A percentile compares a stretch with the other conserved stretches of the same genome.
phyloP scores from a whole-genome alignment of 768 basidiomycete species.

The Rhodosporidiobolus odoratus region DNA sequence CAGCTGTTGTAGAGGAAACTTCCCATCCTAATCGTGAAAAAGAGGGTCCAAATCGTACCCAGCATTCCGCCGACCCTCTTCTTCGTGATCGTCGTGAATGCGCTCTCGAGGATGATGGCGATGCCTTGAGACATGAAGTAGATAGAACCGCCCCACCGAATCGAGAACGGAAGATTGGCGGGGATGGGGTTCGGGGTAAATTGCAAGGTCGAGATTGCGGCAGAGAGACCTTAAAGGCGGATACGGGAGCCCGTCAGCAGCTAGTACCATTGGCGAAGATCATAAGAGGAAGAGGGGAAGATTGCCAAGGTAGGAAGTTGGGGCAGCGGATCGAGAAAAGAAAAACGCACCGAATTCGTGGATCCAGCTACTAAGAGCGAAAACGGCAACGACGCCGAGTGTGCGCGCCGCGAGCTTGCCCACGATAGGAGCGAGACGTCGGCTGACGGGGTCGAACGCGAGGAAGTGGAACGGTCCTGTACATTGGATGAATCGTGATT shows the following conservation, averaged over 20 bases:
- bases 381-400: constrained; percentile 5
- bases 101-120: constrained; percentile 28
- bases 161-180: constrained; percentile 7
- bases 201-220: constrained; percentile 14
- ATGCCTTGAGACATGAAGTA: constrained; percentile 33
- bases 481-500: no score
- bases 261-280: not conserved
- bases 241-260: not conserved
- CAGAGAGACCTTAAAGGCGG: constrained; percentile 1
- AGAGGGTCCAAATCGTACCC: constrained; percentile 5
- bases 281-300: no score
- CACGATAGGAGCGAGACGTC: not conserved
- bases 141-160: constrained; percentile 21
- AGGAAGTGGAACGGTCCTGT: constrained; percentile 33
- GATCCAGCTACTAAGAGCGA: constrained; percentile 21
- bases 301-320: no score
- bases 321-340: no score
- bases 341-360: constrained; percentile 26
- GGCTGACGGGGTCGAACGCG: constrained; percentile 16
- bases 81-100: not conserved
- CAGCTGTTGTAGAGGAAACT: constrained; percentile 2
- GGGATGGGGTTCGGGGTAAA: not conserved
- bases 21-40: not conserved
- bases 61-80: constrained; percentile 2
- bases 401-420: constrained; percentile 4